Evolutionary conservation across 441 rosid genomes (phyloP), one percentile per base, ranked within the genome.

Genomic region (Gossypium schwendimanii): DNA sequence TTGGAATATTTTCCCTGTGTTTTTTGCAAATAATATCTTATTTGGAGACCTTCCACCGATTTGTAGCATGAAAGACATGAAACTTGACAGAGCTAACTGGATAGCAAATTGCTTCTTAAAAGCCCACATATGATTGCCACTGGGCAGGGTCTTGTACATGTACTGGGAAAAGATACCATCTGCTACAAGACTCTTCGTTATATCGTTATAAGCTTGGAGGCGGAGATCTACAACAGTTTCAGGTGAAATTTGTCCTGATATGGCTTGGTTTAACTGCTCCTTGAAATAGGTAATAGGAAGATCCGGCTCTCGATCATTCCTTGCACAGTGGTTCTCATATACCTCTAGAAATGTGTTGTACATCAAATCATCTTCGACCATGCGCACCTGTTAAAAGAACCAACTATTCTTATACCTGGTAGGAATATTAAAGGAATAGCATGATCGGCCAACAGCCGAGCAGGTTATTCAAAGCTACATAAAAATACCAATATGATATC

Each of bases 361-460:
- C 98, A 93, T 93, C 73, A 92, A 75, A 82, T 96, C 98, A 78
- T 96, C 99, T 83, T 96, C 99, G 55, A 91, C 99, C 99, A 96
- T 91, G 71, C 98, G 97, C 44, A 93, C 99, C 98, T 95, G 84
- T 36, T 2, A 28, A 26, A 2, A 58, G 6, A 17, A 53, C 2
- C 9, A 7, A 0, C 31, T 53, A 52, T 69, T 33, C 58, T 26
- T 67, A 26, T 9, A 67, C 18, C n/a, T 49, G 71, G 57, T 7
- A 39, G 44, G 8, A 49, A 65, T 65, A 65, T 3, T 49, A 67
- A 69, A 18, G 49, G 45, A 69, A 52, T 4, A 65, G 24, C 11
- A 31, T 12, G 49, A 12, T 12, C 17, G 17, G 55, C 15, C 5
- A 26, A 67, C 44, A 9, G 57, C 36, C 26, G 4, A 24, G 57